Evolutionary conservation across 2,329 filamentous ascomycete species (phyloP).

Genomic region (Plectosphaerella plurivora): DNA sequence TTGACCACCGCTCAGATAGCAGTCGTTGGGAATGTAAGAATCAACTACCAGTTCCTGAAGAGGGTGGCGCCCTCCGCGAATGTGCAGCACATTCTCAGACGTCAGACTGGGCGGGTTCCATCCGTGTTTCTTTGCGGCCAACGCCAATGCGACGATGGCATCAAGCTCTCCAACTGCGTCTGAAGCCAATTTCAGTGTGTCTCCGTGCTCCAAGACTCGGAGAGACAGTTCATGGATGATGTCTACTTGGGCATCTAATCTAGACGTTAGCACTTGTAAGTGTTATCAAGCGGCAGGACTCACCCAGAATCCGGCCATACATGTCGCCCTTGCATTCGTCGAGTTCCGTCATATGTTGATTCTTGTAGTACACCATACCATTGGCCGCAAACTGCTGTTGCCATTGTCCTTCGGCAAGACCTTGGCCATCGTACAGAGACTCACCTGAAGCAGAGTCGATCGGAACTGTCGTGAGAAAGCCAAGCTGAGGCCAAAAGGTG

Average conservation of each 20-base stretch:
- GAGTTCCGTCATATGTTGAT: conserved; percentile 71
- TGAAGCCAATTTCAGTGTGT: conserved; percentile 63
- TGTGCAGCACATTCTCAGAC: conserved; percentile 63
- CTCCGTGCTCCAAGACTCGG: conserved; percentile 64
- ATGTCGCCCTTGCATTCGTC: conserved; percentile 81
- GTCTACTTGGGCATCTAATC: conserved; percentile 77
- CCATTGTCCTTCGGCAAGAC: conserved; percentile 59
- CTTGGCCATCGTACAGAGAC: conserved; percentile 60
- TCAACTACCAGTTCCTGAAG: conserved; percentile 81
- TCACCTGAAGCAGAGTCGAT: conserved; percentile 54
- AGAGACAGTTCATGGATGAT: conserved; percentile 75
- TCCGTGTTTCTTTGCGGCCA: conserved; percentile 70
- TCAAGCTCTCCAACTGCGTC: conserved; percentile 85
- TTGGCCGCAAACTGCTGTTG: conserved; percentile 72
- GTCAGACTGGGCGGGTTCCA: conserved; percentile 68
- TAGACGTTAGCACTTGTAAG: neutral
- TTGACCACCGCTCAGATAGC: conserved; percentile 60
- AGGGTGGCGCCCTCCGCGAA: conserved; percentile 77
- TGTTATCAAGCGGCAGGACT: conserved; percentile 14
- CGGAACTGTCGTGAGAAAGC: conserved; percentile 76
- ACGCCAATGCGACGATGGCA: conserved; percentile 73
- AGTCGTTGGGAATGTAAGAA: conserved; percentile 80
- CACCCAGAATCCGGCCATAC: conserved; percentile 78
- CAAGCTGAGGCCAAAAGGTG: conserved; percentile 86
- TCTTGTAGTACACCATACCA: conserved; percentile 80